Evolutionary conservation across 805 yeast genomes (phyloP), one percentile per base, ranked within the genome.

Genomic region (Saccharomycopsis fermentans): DNA sequence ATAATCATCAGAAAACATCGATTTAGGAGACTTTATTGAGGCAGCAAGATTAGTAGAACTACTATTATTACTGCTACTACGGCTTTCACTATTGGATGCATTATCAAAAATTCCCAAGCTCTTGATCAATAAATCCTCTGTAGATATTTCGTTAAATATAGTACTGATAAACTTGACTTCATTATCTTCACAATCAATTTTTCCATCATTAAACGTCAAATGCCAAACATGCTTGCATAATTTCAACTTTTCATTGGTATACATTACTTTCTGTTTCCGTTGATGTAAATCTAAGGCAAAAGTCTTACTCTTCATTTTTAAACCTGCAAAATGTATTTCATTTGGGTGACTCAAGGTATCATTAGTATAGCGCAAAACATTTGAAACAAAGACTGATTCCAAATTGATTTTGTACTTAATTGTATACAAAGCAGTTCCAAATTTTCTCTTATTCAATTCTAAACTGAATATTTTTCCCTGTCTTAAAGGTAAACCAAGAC

Each of bases 401-500:
- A 91, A 68, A 54, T 78, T 77, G 60, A 90, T 77, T 61, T 81
- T 83, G 67, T 87, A 90, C 68, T 90, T 87, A 61, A 87, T 82
- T 1, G 95, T 83, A 63, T 77, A 81, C 51, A 89, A 71, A 64
- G 86, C 84, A 55, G 80, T 75, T 0, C 95, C 87, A 67, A 90
- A 84, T 64, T 82, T 83, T 48, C 74, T 76, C 21, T 58, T 48
- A 59, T 76, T 76, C 8, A 68, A 63, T 32, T 69, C 58, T 26
- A 77, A 79, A 0, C 81, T 79, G 70, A 88, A 90, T 37, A 91
- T 68, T 1, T 76, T 71, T 0, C 97, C 97, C 53, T 78, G 76
- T 57, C 92, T 75, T 26, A 89, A 77, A 0, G 97, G 96, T 12
- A 92, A 78, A 56, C 90, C 82, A 64, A 86, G 76, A 59, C 83